phyloP scores from a whole-genome alignment of 2,329 filamentous ascomycete species.

The Bertia moriformis region DNA sequence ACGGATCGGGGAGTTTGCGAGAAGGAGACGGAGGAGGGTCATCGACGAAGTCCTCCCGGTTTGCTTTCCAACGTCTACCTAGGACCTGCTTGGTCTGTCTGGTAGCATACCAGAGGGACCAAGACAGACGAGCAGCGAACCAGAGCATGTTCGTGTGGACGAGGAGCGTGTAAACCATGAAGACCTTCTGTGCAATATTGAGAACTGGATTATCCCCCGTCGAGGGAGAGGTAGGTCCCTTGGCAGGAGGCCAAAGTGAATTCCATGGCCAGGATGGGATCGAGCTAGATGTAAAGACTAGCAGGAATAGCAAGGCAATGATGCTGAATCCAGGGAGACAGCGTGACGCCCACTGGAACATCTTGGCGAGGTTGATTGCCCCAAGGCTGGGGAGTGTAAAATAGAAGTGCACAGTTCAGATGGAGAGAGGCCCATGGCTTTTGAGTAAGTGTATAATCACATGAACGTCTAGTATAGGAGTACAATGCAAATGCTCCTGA shows the following conservation, averaged over 20 bases:
- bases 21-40: too few species aligned
- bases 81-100: background rate
- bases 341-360: constrained; percentile 12
- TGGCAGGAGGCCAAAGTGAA: too few species aligned
- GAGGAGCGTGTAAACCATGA: background rate
- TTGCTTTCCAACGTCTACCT: background rate
- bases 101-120: background rate
- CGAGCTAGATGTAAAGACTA: constrained; percentile 8
- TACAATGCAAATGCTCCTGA: too few species aligned
- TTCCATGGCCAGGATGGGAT: background rate
- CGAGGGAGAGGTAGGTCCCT: too few species aligned
- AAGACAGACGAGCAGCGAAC: background rate
- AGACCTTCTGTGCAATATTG: background rate
- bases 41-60: too few species aligned
- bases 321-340: constrained; percentile 15
- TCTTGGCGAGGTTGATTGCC: too few species aligned
- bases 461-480: too few species aligned
- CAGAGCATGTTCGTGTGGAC: background rate
- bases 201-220: background rate
- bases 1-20: background rate
- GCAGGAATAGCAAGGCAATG: constrained; percentile 8
- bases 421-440: too few species aligned
- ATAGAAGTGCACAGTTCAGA: too few species aligned
- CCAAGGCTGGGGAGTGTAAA: too few species aligned
- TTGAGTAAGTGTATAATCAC: too few species aligned